These are phyloP conservation scores for Fennellomyces sp. DNA, from an alignment of 371 early-diverging fungal species.

Conservation along the genomic window DNA sequence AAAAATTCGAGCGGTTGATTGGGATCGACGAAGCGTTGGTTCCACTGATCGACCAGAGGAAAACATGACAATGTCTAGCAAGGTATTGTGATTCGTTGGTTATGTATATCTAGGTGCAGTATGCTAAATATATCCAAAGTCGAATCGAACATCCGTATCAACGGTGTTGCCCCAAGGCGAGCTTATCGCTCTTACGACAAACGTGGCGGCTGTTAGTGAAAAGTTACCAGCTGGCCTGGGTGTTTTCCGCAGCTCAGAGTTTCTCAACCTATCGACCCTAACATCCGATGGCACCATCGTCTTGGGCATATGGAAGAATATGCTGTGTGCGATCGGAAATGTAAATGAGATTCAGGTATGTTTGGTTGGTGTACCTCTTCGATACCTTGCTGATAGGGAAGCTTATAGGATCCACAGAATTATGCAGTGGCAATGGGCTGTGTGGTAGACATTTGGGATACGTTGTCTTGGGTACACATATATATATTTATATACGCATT, in stretches of 20 bases:
- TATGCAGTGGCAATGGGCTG: conserved; percentile 75
- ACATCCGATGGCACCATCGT: conserved; percentile 44
- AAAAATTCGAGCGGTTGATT: conserved; percentile 13
- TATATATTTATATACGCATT: neutral
- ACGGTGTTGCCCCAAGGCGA: conserved; percentile 28
- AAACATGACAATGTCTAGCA: conserved; percentile 29
- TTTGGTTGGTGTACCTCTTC: no score
- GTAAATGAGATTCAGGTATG: conserved; percentile 59
- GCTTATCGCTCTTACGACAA: conserved; percentile 29
- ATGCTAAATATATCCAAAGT: conserved; percentile 13
- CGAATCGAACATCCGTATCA: conserved; percentile 46
- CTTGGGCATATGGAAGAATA: conserved; percentile 67
- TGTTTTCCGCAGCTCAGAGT: conserved; percentile 46
- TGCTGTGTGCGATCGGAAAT: conserved; percentile 73
- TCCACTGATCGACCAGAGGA: conserved; percentile 22
- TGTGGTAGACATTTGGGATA: conserved; percentile 72
- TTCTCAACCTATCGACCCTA: conserved; percentile 38
- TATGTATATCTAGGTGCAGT: neutral
- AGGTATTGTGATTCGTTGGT: conserved; percentile 15
- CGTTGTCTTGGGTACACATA: conserved; percentile 52
- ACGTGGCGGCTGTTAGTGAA: conserved; percentile 36
- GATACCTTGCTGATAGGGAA: neutral
- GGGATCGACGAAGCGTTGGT: conserved; percentile 26
- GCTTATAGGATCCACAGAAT: conserved; percentile 51
- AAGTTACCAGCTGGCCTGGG: conserved; percentile 39